Percentiles rank a stretch among this genome's conserved stretches.
Evolutionary conservation across 495 filamentous ascomycete genomes (phyloP).

Genomic region (Penicillium turbatum): DNA sequence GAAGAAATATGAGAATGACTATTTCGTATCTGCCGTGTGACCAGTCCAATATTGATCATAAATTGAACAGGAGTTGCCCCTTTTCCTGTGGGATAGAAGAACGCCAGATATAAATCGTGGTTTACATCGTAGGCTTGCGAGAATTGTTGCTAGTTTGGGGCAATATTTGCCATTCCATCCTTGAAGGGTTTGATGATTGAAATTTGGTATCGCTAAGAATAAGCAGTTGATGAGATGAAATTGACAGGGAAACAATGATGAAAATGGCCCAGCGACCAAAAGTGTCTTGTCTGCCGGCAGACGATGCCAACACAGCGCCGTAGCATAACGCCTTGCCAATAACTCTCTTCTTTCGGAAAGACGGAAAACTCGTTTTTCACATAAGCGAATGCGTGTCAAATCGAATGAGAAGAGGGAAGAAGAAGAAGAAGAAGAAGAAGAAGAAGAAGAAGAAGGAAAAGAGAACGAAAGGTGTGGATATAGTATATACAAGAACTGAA

Average conservation of each 20-base stretch:
- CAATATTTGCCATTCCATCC: background rate
- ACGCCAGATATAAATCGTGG: too few species aligned
- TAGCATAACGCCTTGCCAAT: constrained; percentile 19
- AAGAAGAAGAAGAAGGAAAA: constrained; percentile 15
- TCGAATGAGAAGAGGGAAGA: background rate
- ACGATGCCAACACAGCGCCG: constrained; percentile 6
- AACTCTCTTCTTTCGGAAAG: background rate
- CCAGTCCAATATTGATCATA: background rate
- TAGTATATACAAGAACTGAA: constrained; percentile 7
- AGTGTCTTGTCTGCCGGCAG: constrained; percentile 16
- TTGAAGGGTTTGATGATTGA: background rate
- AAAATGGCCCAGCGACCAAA: constrained; percentile 1
- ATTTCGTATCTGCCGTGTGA: background rate
- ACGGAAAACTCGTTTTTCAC: background rate
- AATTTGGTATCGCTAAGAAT: background rate
- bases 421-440: constrained; percentile 11
- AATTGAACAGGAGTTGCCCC: background rate
- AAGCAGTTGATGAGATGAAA: constrained; percentile 2
- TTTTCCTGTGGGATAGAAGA: background rate
- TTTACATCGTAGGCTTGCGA: too few species aligned
- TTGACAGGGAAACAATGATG: background rate
- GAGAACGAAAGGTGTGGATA: constrained; percentile 12
- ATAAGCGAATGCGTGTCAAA: background rate
- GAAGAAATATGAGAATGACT: background rate
- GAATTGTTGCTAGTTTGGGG: too few species aligned